Conservation (phyloP, 73 alveolate species). For the Tetrahymena borealis region DNA sequence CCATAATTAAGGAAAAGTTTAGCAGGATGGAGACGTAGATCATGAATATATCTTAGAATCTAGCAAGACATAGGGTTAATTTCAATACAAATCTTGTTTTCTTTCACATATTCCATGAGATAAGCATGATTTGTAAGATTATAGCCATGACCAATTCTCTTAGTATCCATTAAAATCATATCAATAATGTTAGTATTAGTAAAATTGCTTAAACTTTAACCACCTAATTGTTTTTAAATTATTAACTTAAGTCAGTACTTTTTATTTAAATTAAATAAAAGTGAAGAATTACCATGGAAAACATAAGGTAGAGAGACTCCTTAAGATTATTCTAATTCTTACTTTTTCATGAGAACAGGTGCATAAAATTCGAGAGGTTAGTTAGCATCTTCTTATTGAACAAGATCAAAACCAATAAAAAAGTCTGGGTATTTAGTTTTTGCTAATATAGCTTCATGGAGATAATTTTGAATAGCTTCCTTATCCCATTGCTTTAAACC, state of each 20-base stretch:
- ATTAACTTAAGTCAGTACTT: background rate
- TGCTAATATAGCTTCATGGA: background rate
- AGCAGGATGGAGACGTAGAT: slow-evolving; percentile 58
- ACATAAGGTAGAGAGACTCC: background rate
- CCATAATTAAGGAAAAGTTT: slow-evolving; percentile 42
- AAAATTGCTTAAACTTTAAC: background rate
- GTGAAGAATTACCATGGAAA: background rate
- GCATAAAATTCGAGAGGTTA: background rate
- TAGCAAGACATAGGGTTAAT: background rate
- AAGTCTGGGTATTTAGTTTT: background rate
- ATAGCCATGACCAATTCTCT: slow-evolving; percentile 56
- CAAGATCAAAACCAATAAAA: background rate
- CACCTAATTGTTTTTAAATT: background rate
- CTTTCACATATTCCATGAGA: background rate
- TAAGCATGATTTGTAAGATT: slow-evolving; percentile 43
- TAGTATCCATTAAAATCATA: slow-evolving; percentile 48
- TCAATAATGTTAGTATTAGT: slow-evolving; percentile 40
- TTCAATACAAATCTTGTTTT: slow-evolving; percentile 14
- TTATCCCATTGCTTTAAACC: background rate
- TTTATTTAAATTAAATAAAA: background rate
- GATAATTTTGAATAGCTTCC: background rate
- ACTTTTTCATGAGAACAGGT: background rate
- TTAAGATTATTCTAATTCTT: background rate
- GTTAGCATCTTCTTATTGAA: background rate
- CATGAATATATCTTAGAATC: slow-evolving; percentile 46